Percentiles rank a stretch among this genome's conserved stretches.
phyloP scores from a whole-genome alignment of 2,329 filamentous ascomycete species.

The Fusarium fracticaudum region DNA sequence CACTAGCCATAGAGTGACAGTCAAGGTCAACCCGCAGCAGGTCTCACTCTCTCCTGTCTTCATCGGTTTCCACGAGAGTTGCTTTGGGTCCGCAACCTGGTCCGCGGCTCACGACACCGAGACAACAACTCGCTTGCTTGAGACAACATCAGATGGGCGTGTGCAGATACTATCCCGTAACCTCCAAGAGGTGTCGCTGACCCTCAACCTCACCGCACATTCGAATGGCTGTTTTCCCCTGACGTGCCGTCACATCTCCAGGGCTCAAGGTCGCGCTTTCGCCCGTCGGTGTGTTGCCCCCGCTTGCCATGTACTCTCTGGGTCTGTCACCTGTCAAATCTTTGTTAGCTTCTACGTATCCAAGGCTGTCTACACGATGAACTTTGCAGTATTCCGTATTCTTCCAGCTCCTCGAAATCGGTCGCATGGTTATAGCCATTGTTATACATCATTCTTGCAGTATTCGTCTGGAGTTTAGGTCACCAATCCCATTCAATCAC shows the following conservation, averaged over 20 bases:
- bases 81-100: not conserved
- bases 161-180: not conserved
- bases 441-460: not conserved
- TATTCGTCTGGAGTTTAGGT: rapidly evolving
- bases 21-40: not conserved
- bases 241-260: rapidly evolving
- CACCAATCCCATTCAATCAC: not conserved
- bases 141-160: not conserved
- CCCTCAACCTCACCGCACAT: not conserved
- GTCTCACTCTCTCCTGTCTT: not conserved
- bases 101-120: not conserved
- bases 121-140: not conserved
- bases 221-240: not conserved
- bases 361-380: not conserved
- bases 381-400: not conserved
- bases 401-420: not conserved
- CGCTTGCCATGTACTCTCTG: not conserved
- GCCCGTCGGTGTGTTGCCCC: not conserved
- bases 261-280: not conserved
- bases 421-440: not conserved
- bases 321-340: not conserved
- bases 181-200: not conserved
- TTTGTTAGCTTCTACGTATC: not conserved
- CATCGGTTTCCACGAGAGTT: not conserved
- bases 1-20: not conserved